Conservation (phyloP, 1,139 yeast species). For the Saccharomyces hybrid region DNA sequence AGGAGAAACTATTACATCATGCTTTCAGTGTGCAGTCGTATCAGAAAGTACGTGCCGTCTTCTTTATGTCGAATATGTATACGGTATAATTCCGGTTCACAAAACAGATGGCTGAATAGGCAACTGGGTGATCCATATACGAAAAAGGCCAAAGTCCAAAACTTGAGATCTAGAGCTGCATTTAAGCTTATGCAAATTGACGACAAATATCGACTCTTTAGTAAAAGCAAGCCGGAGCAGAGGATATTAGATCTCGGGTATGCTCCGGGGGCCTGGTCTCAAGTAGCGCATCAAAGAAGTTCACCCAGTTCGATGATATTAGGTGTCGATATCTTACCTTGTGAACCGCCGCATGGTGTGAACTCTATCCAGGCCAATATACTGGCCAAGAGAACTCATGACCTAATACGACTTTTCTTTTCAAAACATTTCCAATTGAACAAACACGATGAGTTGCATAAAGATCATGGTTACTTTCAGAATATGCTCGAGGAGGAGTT, state of each 20-base stretch:
- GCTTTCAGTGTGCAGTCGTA: background rate
- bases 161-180: conserved; percentile 82
- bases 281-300: conserved; percentile 60
- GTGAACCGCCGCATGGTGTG: conserved; percentile 73
- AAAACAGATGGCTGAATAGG: conserved; percentile 67
- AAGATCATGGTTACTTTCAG: conserved; percentile 25
- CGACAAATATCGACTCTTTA: conserved; percentile 52
- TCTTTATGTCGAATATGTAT: conserved; percentile 1
- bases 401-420: conserved; percentile 50
- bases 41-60: background rate
- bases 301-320: conserved; percentile 55
- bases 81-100: conserved; percentile 28
- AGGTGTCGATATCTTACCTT: conserved; percentile 79
- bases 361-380: conserved; percentile 83
- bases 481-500: conserved; percentile 14
- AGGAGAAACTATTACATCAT: background rate
- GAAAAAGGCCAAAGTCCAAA: conserved; percentile 53
- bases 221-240: conserved; percentile 31
- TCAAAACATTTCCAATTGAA: conserved; percentile 35
- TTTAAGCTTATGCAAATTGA: conserved; percentile 72
- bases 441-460: conserved; percentile 21
- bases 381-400: conserved; percentile 58
- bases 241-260: conserved; percentile 84
- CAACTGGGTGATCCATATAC: conserved; percentile 59
- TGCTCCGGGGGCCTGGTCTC: conserved; percentile 97